phyloP scores from a whole-genome alignment of 495 filamentous ascomycete species.

The Tuber microsphaerosporum region DNA sequence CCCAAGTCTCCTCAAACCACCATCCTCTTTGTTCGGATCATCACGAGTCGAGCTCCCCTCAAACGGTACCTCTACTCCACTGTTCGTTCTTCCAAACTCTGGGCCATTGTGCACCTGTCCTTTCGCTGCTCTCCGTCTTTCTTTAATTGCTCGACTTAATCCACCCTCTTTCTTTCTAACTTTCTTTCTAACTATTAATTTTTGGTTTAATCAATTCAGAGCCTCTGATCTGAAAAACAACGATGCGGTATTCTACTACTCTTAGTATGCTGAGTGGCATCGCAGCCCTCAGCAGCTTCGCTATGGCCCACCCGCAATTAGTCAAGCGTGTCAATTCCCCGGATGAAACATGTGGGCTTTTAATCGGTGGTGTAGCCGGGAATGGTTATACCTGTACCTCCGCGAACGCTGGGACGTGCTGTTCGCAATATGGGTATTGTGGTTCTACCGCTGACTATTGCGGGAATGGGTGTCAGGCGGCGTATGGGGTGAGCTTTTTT shows the following conservation, averaged over 20 bases:
- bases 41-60: constrained; percentile 20
- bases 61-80: constrained; percentile 9
- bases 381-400: constrained; percentile 30
- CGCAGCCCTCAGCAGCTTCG: constrained; percentile 21
- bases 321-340: constrained; percentile 29
- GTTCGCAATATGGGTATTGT: constrained; percentile 47
- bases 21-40: constrained; percentile 8
- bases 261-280: constrained; percentile 23
- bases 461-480: constrained; percentile 48
- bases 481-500: constrained; percentile 19
- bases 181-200: constrained; percentile 14
- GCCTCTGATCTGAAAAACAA: constrained; percentile 3
- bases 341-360: constrained; percentile 44
- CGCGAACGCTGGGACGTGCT: constrained; percentile 27
- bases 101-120: constrained; percentile 34
- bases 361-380: constrained; percentile 28
- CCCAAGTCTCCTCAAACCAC: constrained; percentile 1
- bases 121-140: constrained; percentile 6
- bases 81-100: constrained; percentile 19
- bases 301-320: constrained; percentile 19
- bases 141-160: neutral
- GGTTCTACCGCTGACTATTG: constrained; percentile 49
- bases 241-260: constrained; percentile 6
- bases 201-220: constrained; percentile 16
- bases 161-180: constrained; percentile 6